Evolutionary conservation across 2,329 filamentous ascomycete genomes (phyloP).

Genomic region (Colletotrichum kahawae): DNA sequence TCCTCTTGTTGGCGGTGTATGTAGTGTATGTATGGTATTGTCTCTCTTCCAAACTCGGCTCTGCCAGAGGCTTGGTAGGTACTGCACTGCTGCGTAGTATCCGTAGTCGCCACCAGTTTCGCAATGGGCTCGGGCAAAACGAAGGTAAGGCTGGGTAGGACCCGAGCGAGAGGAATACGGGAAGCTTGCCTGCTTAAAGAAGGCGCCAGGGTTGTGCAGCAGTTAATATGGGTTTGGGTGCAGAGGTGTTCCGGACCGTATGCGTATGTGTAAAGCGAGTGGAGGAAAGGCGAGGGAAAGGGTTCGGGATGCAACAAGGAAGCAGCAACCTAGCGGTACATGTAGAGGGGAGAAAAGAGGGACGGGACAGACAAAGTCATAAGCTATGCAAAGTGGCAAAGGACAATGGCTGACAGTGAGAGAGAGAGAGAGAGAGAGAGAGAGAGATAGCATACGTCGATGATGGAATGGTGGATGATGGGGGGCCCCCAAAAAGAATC

Average conservation of each 20-base stretch:
- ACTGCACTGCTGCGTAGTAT: not conserved
- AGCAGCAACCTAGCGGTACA: not conserved
- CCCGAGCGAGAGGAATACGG: constrained; percentile 1
- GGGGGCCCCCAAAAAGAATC: not conserved
- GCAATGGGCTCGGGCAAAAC: not conserved
- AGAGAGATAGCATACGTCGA: not conserved
- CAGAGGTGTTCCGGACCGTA: not conserved
- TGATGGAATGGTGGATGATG: constrained; percentile 6
- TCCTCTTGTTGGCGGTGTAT: not conserved
- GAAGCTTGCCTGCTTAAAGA: constrained; percentile 19
- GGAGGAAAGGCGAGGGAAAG: not conserved
- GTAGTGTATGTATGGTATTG: not conserved
- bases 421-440: not conserved
- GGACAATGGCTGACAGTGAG: not conserved
- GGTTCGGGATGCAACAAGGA: not conserved
- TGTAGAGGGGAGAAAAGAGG: constrained; percentile 4
- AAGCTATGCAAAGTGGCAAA: constrained; percentile 16
- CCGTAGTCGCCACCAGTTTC: constrained; percentile 6
- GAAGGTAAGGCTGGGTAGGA: not conserved
- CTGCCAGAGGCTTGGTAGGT: not conserved
- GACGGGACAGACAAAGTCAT: constrained; percentile 7
- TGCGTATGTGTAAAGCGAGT: not conserved
- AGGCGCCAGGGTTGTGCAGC: constrained; percentile 13
- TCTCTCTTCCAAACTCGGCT: not conserved
- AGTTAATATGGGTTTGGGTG: constrained; percentile 2